Base-by-base conservation (phyloP, 805 yeast species). In the Ogataea paradorogensis region DNA sequence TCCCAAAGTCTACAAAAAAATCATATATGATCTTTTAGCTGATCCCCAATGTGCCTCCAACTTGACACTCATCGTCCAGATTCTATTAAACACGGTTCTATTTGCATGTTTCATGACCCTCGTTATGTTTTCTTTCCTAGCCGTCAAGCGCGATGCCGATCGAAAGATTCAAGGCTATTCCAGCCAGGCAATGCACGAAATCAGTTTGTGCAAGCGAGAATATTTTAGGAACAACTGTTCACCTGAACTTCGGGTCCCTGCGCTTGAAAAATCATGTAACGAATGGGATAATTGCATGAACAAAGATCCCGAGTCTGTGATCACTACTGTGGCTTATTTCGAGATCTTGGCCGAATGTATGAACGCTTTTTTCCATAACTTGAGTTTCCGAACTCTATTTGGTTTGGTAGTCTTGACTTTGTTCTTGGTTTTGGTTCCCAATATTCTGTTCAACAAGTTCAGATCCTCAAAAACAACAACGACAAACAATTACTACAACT, bases 201-300 rank as follows among this genome's bases (percentile, higher is more conserved):
- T 86, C 34, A 73, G 81, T 10, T 45, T 66, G 22, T 91, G 99
- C 61, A 67, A 82, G 6, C 67, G 80, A 26, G 82, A 85, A 41
- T 91, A 83, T 55, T 59, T 73, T 10, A 61, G 80, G 21, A 90
- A 91, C 61, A 76, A 81, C 48, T 91, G 99, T 58, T 70, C 76
- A 2, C 75, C 77, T 4, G 79, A 69, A 3, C 50, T 53, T 32
- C 66, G 91, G 10, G 90, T 80, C 0, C 96, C 95, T 0, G 89
- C 87, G 0, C 59, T 88, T 13, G 93, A 83, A 51, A 61, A 63
- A 2, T 65, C 76, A 10, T 91, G 99, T 61, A 67, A 72, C 25
- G 70, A 69, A 25, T 87, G 95, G 93, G 82, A 77, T 45, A 73
- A 72, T 42, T 93, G 99, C 59, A 86, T 87, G 89, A 77, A 80